Percentiles rank a stretch among this genome's conserved stretches.
phyloP scores from a whole-genome alignment of 1,284 basidiomycete genomes.

The Xerocomus amazonicus region DNA sequence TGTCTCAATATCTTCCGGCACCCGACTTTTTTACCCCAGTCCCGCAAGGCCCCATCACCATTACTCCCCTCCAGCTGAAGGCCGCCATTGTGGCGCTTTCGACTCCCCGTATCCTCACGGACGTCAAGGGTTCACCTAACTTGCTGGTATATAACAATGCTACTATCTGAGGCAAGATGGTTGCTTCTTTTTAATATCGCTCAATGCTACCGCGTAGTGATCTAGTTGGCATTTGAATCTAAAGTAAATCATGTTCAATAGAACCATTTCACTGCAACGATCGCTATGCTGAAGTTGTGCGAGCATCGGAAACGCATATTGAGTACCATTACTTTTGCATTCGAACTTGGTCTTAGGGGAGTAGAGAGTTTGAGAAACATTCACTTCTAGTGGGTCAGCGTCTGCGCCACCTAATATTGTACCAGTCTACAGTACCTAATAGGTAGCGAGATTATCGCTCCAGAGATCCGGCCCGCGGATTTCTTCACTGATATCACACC shows the following conservation, averaged over 20 bases:
- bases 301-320: no score
- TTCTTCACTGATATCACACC: slow-evolving; percentile 9
- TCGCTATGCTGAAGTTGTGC: no score
- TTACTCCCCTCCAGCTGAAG: slow-evolving; percentile 73
- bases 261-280: not conserved
- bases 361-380: no score
- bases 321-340: no score
- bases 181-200: not conserved
- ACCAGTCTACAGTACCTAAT: no score
- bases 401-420: no score
- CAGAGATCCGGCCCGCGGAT: slow-evolving; percentile 11
- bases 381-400: no score
- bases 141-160: slow-evolving; percentile 81
- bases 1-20: slow-evolving; percentile 55
- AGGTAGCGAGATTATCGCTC: no score
- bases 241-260: slow-evolving; percentile 17
- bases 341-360: no score
- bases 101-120: slow-evolving; percentile 48
- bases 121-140: slow-evolving; percentile 60
- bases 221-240: not conserved
- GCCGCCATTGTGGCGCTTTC: slow-evolving; percentile 64
- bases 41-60: slow-evolving; percentile 38
- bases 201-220: slow-evolving; percentile 3
- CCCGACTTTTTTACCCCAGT: slow-evolving; percentile 46
- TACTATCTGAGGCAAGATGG: slow-evolving; percentile 35